Percentiles rank a stretch among this genome's conserved stretches.
Evolutionary conservation across 257 asterid genomes (phyloP).

Genomic region (Osmanthus fragrans): DNA sequence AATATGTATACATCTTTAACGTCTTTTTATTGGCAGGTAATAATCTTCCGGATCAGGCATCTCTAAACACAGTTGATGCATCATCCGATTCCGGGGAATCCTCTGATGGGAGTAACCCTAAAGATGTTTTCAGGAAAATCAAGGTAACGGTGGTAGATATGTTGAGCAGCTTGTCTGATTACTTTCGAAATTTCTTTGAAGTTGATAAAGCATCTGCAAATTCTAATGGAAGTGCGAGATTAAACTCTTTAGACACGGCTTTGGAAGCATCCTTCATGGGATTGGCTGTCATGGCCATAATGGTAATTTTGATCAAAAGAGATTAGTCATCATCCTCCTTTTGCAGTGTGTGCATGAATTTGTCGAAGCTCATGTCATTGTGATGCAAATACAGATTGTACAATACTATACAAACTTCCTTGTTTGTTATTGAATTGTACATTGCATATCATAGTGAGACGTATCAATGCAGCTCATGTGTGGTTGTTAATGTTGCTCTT

Average conservation of each 20-base stretch:
- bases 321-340: not conserved
- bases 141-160: slow-evolving; percentile 49
- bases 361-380: slow-evolving; percentile 17
- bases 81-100: slow-evolving; percentile 21
- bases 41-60: slow-evolving; percentile 23
- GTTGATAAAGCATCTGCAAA: slow-evolving; percentile 27
- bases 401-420: not conserved
- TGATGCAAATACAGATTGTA: not conserved
- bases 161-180: slow-evolving; percentile 63
- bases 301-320: slow-evolving; percentile 42
- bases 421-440: not conserved
- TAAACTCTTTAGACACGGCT: slow-evolving; percentile 29
- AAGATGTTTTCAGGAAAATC: slow-evolving; percentile 35
- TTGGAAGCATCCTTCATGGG: slow-evolving; percentile 61
- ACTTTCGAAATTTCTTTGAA: slow-evolving; percentile 55
- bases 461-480: not conserved
- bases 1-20: not conserved
- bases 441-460: not conserved
- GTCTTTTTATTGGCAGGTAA: slow-evolving; percentile 6
- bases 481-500: not conserved
- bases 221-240: slow-evolving; percentile 37
- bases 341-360: slow-evolving; percentile 15
- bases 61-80: slow-evolving; percentile 5
- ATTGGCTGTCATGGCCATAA: slow-evolving; percentile 56
- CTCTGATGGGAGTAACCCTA: slow-evolving; percentile 12